A percentile compares a stretch with the other conserved stretches of the same genome.
Evolutionary conservation across 2,329 filamentous ascomycete species (phyloP).

Genomic region (Lachnellula hyalina): DNA sequence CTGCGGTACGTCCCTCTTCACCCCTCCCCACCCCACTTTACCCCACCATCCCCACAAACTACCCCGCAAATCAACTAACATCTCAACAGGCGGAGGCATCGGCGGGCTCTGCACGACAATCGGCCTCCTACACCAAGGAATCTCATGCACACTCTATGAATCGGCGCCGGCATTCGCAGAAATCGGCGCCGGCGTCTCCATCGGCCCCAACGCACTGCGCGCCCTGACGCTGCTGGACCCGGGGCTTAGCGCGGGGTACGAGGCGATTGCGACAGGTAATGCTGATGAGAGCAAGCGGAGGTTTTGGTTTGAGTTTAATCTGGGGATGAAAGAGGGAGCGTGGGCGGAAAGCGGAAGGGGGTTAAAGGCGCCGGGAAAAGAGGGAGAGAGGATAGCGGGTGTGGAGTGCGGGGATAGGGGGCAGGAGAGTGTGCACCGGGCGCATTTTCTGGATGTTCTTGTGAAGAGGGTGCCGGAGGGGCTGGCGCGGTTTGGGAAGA

Average conservation of each 20-base stretch:
- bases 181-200: slow-evolving; percentile 30
- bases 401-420: slow-evolving; percentile 20
- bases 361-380: slow-evolving; percentile 11
- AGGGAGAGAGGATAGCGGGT: slow-evolving; percentile 14
- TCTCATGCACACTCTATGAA: slow-evolving; percentile 29
- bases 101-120: slow-evolving; percentile 28
- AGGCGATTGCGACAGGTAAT: slow-evolving; percentile 23
- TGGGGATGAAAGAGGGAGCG: slow-evolving; percentile 20
- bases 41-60: neutral
- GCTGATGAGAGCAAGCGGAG: slow-evolving; percentile 20
- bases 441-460: slow-evolving; percentile 29
- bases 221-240: slow-evolving; percentile 29
- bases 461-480: slow-evolving; percentile 36
- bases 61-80: neutral
- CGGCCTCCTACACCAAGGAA: slow-evolving; percentile 26
- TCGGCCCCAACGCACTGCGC: slow-evolving; percentile 28
- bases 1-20: slow-evolving; percentile 16
- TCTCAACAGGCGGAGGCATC: slow-evolving; percentile 25
- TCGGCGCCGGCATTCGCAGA: slow-evolving; percentile 28
- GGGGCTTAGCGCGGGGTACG: slow-evolving; percentile 22
- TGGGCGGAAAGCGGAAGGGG: slow-evolving; percentile 15
- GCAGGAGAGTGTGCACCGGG: slow-evolving; percentile 27
- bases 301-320: slow-evolving; percentile 27
- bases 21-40: too few relatives aligned
- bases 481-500: slow-evolving; percentile 32